Percentiles rank a stretch among this genome's conserved stretches.
Evolutionary conservation across 1,139 yeast species (phyloP).

Genomic region (Yamadazyma sp.): DNA sequence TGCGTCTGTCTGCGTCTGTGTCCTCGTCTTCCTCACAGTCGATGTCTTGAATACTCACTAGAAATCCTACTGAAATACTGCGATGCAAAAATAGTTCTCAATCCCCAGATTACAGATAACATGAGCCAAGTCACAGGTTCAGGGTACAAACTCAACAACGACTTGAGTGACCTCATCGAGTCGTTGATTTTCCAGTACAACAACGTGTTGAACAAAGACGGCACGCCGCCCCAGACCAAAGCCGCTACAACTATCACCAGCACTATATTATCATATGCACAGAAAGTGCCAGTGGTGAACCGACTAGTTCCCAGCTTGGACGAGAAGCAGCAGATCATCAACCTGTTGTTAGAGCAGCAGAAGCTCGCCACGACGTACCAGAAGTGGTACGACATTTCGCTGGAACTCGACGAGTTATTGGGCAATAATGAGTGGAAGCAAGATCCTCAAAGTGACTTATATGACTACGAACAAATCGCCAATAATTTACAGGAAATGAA

Average conservation of each 20-base stretch:
- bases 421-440: conserved; percentile 73
- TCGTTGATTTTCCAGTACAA: conserved; percentile 13
- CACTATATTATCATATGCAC: conserved; percentile 13
- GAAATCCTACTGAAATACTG: too few relatives aligned
- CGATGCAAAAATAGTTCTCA: too few relatives aligned
- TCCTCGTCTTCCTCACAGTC: too few relatives aligned
- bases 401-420: conserved; percentile 60
- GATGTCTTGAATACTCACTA: too few relatives aligned
- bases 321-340: conserved; percentile 27
- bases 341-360: conserved; percentile 46
- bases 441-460: conserved; percentile 57
- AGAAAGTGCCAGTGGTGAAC: conserved; percentile 29
- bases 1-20: too few relatives aligned
- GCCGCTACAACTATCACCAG: background rate
- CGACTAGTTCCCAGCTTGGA: conserved; percentile 26
- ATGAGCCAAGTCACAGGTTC: conserved; percentile 1
- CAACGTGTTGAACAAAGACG: conserved; percentile 5
- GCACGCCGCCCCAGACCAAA: background rate
- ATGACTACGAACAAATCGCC: conserved; percentile 67
- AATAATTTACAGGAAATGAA: conserved; percentile 57
- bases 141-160: conserved; percentile 6
- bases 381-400: conserved; percentile 69
- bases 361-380: conserved; percentile 62
- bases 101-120: too few relatives aligned
- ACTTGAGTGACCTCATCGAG: conserved; percentile 15